A percentile compares a stretch with the other conserved stretches of the same genome.
These are phyloP conservation scores for Jackrogersella minutella DNA, from an alignment of 495 filamentous ascomycete genomes.

Conservation along the genomic window DNA sequence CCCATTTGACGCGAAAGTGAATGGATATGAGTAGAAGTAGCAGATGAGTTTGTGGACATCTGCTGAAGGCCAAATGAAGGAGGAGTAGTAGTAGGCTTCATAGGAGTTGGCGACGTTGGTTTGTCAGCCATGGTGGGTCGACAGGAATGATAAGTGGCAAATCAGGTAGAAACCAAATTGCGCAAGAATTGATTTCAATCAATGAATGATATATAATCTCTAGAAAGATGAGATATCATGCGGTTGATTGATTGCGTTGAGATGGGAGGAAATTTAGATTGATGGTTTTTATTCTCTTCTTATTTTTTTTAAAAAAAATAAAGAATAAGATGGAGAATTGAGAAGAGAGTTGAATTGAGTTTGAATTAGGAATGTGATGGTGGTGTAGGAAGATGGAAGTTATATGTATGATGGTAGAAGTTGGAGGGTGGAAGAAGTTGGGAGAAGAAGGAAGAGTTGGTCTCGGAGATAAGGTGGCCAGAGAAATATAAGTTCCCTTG, in stretches of 20 bases:
- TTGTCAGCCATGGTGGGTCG: constrained; percentile 45
- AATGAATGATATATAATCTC: no score
- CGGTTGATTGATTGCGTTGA: constrained; percentile 12
- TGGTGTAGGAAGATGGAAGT: constrained; percentile 1
- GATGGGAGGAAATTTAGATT: not conserved
- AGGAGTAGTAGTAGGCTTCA: constrained; percentile 12
- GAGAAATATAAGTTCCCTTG: constrained; percentile 27
- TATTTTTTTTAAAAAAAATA: no score
- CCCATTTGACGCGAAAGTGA: constrained; percentile 6
- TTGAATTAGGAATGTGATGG: not conserved
- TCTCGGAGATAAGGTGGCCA: constrained; percentile 33
- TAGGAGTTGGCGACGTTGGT: constrained; percentile 35
- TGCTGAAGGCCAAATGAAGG: constrained; percentile 22
- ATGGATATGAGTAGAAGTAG: no score
- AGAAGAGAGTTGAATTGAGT: constrained; percentile 6
- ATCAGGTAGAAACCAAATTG: constrained; percentile 35
- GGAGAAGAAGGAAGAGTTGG: constrained; percentile 32
- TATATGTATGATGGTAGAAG: constrained; percentile 16
- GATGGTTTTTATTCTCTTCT: no score
- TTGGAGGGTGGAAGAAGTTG: constrained; percentile 20
- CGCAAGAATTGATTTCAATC: constrained; percentile 26
- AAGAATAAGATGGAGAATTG: no score
- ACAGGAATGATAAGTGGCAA: constrained; percentile 35
- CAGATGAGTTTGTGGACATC: constrained; percentile 7
- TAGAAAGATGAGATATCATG: not conserved